Conservation (phyloP, 345 rosid species). For the Diplotaxis tenuifolia region DNA sequence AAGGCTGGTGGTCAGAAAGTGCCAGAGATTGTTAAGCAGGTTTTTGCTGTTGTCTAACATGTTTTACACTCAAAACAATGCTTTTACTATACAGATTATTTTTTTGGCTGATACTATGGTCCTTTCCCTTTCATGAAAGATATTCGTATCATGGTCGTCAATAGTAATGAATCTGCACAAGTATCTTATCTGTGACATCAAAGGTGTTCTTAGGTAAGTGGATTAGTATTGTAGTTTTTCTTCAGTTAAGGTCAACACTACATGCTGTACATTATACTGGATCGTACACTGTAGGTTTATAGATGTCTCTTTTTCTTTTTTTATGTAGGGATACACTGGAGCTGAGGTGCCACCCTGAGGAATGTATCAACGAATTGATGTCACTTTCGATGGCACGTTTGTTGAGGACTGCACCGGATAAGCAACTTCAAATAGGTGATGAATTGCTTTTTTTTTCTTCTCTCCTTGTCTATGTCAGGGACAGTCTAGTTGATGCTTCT, state of each 20-base stretch:
- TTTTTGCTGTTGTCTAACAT: conserved; percentile 17
- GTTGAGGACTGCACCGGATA: conserved; percentile 62
- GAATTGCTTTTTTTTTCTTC: conserved; percentile 1
- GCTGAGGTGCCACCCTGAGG: conserved; percentile 63
- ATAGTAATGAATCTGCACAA: conserved; percentile 66
- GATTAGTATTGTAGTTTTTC: not conserved
- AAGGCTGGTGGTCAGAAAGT: conserved; percentile 72
- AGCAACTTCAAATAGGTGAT: conserved; percentile 60
- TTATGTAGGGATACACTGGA: conserved; percentile 53
- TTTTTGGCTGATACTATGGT: not conserved
- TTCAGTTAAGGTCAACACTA: not conserved
- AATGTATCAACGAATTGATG: conserved; percentile 52
- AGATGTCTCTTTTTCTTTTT: not conserved
- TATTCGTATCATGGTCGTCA: conserved; percentile 62
- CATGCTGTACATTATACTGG: not conserved
- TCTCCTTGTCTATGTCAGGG: not conserved
- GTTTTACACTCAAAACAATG: not conserved
- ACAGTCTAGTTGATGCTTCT: conserved; percentile 10
- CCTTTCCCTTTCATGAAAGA: conserved; percentile 45
- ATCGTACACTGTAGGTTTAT: not conserved
- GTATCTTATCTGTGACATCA: conserved; percentile 51
- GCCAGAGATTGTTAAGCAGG: conserved; percentile 87
- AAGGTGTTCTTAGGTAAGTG: conserved; percentile 60
- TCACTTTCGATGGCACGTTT: conserved; percentile 61
- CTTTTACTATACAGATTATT: not conserved